Conservation (phyloP, 371 early-diverging fungal species). For the Syncephalastrum contaminatum region DNA sequence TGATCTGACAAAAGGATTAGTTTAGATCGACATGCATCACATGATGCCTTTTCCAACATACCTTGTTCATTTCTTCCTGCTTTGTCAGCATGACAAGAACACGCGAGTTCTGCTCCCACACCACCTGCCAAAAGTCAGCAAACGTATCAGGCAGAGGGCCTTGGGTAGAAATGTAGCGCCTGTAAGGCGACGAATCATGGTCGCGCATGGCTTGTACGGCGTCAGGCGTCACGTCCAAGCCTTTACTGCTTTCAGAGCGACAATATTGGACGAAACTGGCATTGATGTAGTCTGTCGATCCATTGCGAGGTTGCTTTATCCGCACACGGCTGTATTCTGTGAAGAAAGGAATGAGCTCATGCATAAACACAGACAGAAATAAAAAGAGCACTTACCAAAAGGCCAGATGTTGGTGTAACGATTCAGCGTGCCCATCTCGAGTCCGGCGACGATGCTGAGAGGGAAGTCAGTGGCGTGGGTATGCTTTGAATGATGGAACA, state of each 20-base stretch:
- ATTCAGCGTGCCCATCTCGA: conserved; percentile 66
- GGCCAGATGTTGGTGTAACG: conserved; percentile 82
- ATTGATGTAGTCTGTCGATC: conserved; percentile 78
- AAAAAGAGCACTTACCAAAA: conserved; percentile 53
- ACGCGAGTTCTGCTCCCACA: conserved; percentile 76
- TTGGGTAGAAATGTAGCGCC: conserved; percentile 81
- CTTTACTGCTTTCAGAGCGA: conserved; percentile 3
- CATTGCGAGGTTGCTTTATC: conserved; percentile 25
- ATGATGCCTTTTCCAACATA: conserved; percentile 34
- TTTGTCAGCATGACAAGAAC: conserved; percentile 89
- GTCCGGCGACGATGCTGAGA: conserved; percentile 60
- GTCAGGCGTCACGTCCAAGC: conserved; percentile 3
- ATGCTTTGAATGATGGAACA: conserved; percentile 54
- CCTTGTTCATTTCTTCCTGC: conserved; percentile 74
- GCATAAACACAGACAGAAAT: no score
- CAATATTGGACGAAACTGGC: conserved; percentile 52
- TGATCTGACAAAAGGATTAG: conserved; percentile 33
- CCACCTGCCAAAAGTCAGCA: conserved; percentile 88
- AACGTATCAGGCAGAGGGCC: conserved; percentile 82
- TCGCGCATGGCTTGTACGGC: conserved; percentile 22
- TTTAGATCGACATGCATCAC: no score
- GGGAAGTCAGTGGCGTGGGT: conserved; percentile 40
- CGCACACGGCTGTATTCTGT: conserved; percentile 55
- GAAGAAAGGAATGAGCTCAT: background rate
- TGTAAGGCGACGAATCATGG: conserved; percentile 16